Evolutionary conservation across 441 rosid species (phyloP).

Genomic region (Cnidoscolus chayamansa): DNA sequence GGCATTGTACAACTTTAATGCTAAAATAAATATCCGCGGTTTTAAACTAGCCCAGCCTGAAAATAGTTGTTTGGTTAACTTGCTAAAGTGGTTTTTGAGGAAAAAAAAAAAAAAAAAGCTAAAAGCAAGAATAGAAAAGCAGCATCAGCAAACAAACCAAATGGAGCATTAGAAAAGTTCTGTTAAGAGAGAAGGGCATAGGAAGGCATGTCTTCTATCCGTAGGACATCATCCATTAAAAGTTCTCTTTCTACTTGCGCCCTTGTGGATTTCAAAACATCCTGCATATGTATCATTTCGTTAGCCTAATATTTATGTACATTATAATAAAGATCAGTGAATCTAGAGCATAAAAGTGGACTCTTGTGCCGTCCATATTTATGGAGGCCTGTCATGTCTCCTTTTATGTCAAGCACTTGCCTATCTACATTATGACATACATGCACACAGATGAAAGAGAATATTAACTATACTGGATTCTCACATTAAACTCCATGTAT

Average conservation of each 20-base stretch:
- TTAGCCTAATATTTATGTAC: conserved; percentile 2
- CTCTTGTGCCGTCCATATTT: no score
- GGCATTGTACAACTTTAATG: conserved; percentile 18
- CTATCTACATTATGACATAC: no score
- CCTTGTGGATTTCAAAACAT: conserved; percentile 70
- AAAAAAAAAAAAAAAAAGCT: neutral
- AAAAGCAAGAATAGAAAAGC: neutral
- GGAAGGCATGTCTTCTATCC: conserved; percentile 91
- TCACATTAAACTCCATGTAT: conserved; percentile 94
- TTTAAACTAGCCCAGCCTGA: neutral
- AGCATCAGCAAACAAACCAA: conserved; percentile 5
- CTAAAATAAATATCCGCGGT: conserved; percentile 10
- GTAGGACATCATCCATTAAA: conserved; percentile 69
- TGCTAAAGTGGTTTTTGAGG: neutral
- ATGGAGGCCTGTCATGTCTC: no score
- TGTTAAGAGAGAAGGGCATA: conserved; percentile 61
- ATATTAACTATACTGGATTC: conserved; percentile 14
- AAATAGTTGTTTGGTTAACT: neutral
- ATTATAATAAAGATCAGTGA: neutral
- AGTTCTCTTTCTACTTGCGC: conserved; percentile 82
- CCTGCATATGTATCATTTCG: conserved; percentile 33
- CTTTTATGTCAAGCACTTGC: no score
- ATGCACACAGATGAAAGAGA: neutral
- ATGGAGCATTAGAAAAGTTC: neutral
- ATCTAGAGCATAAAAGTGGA: neutral